phyloP scores from a whole-genome alignment of 2,329 filamentous ascomycete genomes.

The Fusarium sp. region DNA sequence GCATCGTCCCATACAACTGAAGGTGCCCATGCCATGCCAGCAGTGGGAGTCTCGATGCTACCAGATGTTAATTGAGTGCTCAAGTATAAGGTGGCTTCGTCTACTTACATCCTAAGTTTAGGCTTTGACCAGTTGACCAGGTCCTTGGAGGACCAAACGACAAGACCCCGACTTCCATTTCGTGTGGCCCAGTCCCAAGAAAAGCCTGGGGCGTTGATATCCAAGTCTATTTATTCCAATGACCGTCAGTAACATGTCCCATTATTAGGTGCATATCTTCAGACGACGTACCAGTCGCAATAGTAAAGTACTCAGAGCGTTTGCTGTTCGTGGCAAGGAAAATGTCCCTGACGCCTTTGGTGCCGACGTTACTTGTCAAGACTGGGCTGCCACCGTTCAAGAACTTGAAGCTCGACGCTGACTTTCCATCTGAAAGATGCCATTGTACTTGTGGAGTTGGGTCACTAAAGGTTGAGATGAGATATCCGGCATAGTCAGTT shows the following conservation, averaged over 20 bases:
- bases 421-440: constrained; percentile 50
- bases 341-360: constrained; percentile 51
- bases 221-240: constrained; percentile 47
- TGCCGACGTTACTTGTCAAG: constrained; percentile 50
- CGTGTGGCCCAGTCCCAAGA: constrained; percentile 52
- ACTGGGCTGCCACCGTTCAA: constrained; percentile 49
- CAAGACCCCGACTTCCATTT: constrained; percentile 50
- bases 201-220: constrained; percentile 50
- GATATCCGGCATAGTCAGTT: constrained; percentile 46
- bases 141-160: constrained; percentile 53
- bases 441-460: constrained; percentile 48
- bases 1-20: constrained; percentile 52
- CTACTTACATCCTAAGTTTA: constrained; percentile 22
- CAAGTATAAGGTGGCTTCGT: rapidly evolving
- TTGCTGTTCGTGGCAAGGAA: constrained; percentile 50
- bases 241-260: not conserved
- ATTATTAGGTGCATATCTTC: not conserved
- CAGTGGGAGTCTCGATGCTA: constrained; percentile 49
- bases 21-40: constrained; percentile 54
- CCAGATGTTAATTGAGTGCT: not conserved
- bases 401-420: constrained; percentile 48
- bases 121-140: constrained; percentile 51
- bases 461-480: constrained; percentile 53
- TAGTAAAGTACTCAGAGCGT: constrained; percentile 50
- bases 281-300: constrained; percentile 49